These are phyloP conservation scores for Daldinia concentrica DNA, from an alignment of 495 filamentous ascomycete genomes.

Conservation along the genomic window DNA sequence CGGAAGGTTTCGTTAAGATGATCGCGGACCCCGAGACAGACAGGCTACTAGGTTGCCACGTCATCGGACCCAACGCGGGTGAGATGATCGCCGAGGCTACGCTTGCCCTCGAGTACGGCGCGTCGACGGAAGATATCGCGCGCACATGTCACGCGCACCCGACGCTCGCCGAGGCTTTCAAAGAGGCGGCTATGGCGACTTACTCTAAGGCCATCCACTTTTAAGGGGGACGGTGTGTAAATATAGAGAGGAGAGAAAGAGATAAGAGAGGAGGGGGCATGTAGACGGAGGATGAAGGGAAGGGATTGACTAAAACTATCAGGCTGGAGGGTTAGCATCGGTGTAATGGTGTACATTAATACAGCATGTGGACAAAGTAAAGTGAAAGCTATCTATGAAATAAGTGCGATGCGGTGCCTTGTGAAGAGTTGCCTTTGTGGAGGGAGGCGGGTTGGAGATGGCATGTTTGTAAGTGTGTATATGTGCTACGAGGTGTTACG, in stretches of 20 bases:
- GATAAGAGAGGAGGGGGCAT: background rate
- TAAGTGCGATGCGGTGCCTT: background rate
- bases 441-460: background rate
- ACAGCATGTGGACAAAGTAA: slow-evolving; percentile 38
- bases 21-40: slow-evolving; percentile 96
- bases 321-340: slow-evolving; percentile 39
- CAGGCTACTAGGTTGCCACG: slow-evolving; percentile 93
- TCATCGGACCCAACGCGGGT: slow-evolving; percentile 93
- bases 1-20: slow-evolving; percentile 97
- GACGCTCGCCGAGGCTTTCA: slow-evolving; percentile 96
- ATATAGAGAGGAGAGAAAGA: slow-evolving; percentile 36
- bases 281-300: background rate
- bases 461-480: background rate
- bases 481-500: background rate
- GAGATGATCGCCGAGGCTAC: slow-evolving; percentile 99
- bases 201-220: slow-evolving; percentile 97
- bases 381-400: slow-evolving; percentile 9
- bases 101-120: slow-evolving; percentile 94
- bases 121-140: slow-evolving; percentile 92
- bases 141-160: slow-evolving; percentile 97
- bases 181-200: slow-evolving; percentile 99
- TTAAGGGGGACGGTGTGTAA: slow-evolving; percentile 59
- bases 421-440: background rate
- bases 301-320: background rate
- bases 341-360: slow-evolving; percentile 51